Conservation (phyloP, 257 asterid species). For the Fraxinus quadrangulata region DNA sequence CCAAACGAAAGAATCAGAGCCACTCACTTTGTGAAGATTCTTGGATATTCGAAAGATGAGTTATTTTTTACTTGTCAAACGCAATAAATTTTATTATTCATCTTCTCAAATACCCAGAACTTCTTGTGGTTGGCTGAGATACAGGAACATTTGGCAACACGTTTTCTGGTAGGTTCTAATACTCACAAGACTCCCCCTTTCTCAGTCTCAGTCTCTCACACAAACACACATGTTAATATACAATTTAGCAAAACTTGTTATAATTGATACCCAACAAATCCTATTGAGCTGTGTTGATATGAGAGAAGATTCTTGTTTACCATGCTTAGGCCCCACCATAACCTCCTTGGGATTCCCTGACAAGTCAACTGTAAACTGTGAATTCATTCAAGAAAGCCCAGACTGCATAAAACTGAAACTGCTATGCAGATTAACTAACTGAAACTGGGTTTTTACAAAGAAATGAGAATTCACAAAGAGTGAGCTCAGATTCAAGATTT, state of each 20-base stretch:
- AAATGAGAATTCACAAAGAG: not conserved
- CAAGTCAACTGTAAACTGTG: not conserved
- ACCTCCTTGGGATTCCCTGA: conserved; percentile 29
- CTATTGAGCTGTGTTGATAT: conserved; percentile 18
- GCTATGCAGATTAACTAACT: not conserved
- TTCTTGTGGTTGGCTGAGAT: conserved; percentile 41
- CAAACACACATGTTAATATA: not conserved
- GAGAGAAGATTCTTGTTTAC: conserved; percentile 33
- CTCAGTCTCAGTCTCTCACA: conserved; percentile 21
- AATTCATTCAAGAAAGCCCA: not conserved
- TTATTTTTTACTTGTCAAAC: conserved; percentile 9
- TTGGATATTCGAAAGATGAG: conserved; percentile 63
- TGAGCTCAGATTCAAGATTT: not conserved
- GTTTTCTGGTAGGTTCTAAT: conserved; percentile 39
- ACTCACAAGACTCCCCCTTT: conserved; percentile 14
- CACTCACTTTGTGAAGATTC: conserved; percentile 58
- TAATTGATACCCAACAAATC: not conserved
- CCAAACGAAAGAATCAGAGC: conserved; percentile 31
- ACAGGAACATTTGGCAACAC: conserved; percentile 39
- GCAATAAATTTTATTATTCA: conserved; percentile 18
- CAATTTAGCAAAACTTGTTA: not conserved
- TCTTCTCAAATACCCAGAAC: conserved; percentile 21
- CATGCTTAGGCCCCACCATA: conserved; percentile 29
- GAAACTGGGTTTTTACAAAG: not conserved
- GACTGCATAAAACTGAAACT: not conserved